These are phyloP conservation scores for Ceratocystis huliohia DNA, from an alignment of 2,329 filamentous ascomycete species.

Conservation along the genomic window DNA sequence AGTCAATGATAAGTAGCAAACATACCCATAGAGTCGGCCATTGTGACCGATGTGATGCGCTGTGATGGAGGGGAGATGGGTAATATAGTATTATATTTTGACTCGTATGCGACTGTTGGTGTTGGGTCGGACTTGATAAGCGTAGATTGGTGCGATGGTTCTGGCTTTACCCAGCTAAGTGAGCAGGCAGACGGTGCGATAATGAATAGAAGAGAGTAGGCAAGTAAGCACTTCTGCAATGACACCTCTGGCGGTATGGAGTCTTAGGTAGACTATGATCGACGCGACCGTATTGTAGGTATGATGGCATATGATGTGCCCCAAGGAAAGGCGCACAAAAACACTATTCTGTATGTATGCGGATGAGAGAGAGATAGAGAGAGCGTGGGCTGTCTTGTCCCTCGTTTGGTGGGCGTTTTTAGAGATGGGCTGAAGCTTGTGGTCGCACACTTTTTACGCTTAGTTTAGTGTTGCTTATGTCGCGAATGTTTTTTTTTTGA, in stretches of 20 bases:
- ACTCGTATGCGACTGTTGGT: background rate
- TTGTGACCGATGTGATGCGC: constrained; percentile 21
- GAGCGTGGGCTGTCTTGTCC: background rate
- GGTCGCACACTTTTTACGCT: background rate
- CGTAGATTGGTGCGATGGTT: too few species aligned
- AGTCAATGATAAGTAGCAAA: constrained; percentile 16
- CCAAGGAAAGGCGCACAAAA: background rate
- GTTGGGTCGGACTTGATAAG: background rate
- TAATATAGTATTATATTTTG: background rate
- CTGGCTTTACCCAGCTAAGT: too few species aligned
- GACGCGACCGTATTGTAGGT: background rate
- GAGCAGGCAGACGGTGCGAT: background rate
- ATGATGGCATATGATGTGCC: background rate
- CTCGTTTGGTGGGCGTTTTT: background rate
- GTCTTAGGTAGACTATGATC: background rate
- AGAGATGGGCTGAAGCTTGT: background rate
- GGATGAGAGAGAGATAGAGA: background rate
- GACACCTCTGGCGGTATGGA: background rate
- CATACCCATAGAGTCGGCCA: constrained; percentile 33
- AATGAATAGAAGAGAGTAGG: background rate
- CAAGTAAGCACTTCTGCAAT: background rate
- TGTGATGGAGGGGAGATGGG: background rate
- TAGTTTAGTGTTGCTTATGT: background rate
- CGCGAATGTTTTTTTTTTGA: background rate
- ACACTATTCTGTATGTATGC: background rate